Evolutionary conservation across 805 yeast species (phyloP), one percentile per base, ranked within the genome.

Genomic region (Saccharomycopsis javanensis): DNA sequence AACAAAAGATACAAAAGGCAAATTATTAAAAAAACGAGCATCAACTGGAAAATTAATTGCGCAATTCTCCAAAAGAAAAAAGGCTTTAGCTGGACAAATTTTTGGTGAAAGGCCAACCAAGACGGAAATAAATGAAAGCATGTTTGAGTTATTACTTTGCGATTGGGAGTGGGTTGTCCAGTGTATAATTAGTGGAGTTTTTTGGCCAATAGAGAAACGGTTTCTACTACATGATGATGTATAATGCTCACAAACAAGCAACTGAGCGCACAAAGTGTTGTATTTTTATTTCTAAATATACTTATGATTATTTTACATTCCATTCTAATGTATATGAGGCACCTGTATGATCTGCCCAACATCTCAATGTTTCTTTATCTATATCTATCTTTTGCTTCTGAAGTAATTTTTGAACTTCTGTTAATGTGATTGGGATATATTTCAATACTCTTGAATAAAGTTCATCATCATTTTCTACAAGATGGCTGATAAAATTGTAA

Each of bases 91-190:
- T 15, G n/a, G 38, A 23, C 6, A 15, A 11, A 31, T 33, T 16
- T 5, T 42, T 51, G 31, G 25, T 48, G 25, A 30, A 25, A 16
- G 30, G 45, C n/a, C 18, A 52, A 52, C 38, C 10, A 42, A 31
- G 18, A 45, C 42, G 20, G 42, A 33, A 27, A 8, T 38, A 45
- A 3, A 50, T 25, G n/a, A 33, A 7, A 18, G 8, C 5, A 42
- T 16, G 34, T 33, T 42, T 7, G 48, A 42, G 10, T 6, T 42
- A 15, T 16, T 46, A 37, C 42, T 77, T 3, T 70, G 81, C 10
- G 71, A 77, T 63, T 81, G 85, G 86, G 86, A 82, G 64, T 82
- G 87, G 87, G 72, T 81, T 0, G 85, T 81, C 1, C 86, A 82
- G 59, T 79, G 85, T 68, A 72, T 80, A 15, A 80, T 82, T 28